Evolutionary conservation across 257 asterid species (phyloP).

Genomic region (Solanum bulbocastanum): DNA sequence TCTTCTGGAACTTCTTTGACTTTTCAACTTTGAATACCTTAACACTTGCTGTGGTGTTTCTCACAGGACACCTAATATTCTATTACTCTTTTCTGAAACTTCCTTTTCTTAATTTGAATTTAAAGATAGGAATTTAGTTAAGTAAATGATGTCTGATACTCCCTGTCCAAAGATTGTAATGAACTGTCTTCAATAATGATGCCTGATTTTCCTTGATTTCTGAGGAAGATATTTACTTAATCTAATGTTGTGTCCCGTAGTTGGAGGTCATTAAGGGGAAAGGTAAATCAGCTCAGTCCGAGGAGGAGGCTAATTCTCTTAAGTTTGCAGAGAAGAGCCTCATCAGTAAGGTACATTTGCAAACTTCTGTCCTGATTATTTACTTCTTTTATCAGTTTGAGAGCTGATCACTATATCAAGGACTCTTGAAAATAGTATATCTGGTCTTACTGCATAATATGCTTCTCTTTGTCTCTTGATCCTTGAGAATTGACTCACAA

Average conservation of each 20-base stretch:
- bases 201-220: neutral
- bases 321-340: slow-evolving; percentile 73
- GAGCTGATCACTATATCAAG: neutral
- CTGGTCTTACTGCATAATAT: neutral
- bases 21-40: neutral
- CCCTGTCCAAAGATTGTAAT: neutral
- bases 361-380: neutral
- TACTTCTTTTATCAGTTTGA: neutral
- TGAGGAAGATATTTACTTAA: neutral
- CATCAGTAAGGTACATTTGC: slow-evolving; percentile 53
- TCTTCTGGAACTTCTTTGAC: neutral
- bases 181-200: neutral
- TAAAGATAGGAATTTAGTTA: neutral
- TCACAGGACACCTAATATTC: neutral
- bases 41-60: neutral
- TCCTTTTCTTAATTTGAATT: neutral
- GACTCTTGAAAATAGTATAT: neutral
- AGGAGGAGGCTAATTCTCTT: slow-evolving; percentile 75
- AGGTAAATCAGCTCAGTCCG: slow-evolving; percentile 58
- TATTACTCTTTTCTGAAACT: neutral
- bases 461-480: neutral
- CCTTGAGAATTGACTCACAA: neutral
- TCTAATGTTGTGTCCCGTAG: slow-evolving; percentile 25
- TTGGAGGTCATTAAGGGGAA: slow-evolving; percentile 53
- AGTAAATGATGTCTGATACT: neutral